These are phyloP conservation scores for Gynostemma pentaphyllum DNA, from an alignment of 306 rosid species.

Conservation along the genomic window DNA sequence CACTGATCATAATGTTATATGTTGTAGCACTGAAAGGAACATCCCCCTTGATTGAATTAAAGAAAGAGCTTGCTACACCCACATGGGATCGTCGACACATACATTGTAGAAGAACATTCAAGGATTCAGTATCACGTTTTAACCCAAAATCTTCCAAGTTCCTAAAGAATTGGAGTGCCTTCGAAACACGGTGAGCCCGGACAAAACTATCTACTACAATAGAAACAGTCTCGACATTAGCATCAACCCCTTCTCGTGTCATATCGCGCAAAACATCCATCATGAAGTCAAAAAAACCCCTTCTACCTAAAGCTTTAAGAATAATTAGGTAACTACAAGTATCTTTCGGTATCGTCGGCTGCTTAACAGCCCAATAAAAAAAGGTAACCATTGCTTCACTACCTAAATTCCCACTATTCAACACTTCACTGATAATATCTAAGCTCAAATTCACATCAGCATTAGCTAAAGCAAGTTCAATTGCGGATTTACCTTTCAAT, in stretches of 20 bases:
- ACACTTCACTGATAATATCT: constrained; percentile 34
- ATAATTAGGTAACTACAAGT: constrained; percentile 31
- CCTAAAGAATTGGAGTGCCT: constrained; percentile 45
- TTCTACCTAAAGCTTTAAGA: constrained; percentile 71
- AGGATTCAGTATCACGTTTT: constrained; percentile 29
- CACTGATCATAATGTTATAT: constrained; percentile 43
- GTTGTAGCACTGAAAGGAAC: constrained; percentile 28
- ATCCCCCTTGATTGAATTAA: constrained; percentile 47
- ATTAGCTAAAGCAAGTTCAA: constrained; percentile 42
- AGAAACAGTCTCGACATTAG: constrained; percentile 35
- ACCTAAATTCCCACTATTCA: constrained; percentile 50
- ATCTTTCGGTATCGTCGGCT: constrained; percentile 33
- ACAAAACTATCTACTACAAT: constrained; percentile 60
- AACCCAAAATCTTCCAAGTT: constrained; percentile 47
- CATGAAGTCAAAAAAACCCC: constrained; percentile 46
- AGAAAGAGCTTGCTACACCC: constrained; percentile 45
- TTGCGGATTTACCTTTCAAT: constrained; percentile 50
- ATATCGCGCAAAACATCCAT: constrained; percentile 29
- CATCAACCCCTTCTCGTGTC: constrained; percentile 24
- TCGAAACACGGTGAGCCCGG: constrained; percentile 49
- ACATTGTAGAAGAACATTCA: constrained; percentile 51
- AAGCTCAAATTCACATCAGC: constrained; percentile 33
- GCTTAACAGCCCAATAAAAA: constrained; percentile 69
- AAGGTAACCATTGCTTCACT: constrained; percentile 59
- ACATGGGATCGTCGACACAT: constrained; percentile 58